Base-by-base conservation (phyloP, 768 basidiomycete species). In the Podaxis carcinomalis region DNA sequence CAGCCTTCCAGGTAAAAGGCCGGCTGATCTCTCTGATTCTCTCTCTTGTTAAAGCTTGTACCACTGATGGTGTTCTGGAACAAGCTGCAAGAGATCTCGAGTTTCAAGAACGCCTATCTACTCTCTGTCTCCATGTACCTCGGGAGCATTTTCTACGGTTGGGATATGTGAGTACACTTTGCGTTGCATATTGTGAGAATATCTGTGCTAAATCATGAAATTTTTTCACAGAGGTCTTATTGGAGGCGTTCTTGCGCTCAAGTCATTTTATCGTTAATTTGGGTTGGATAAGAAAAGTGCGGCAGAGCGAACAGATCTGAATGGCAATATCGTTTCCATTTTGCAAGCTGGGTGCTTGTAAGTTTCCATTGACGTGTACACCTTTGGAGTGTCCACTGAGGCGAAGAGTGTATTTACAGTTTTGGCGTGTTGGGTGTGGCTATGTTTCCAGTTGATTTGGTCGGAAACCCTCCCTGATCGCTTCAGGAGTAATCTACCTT, bases 131-230 rank as follows among this genome's bases (percentile, higher is more conserved):
- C 80, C 10, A 80, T 78, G 0, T 69, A 78, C 1, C 73, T 80
- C 73, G 81, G 80, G 10, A 79, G 78, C 40, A 73, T 82, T n/a
- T 81, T 80, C 70, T 80, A 70, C 51, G 81, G 80, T 16, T 80
- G 80, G 78, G 80, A 83, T 59, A 74, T 75, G 74, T 73, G 56
- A 54, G 70, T 66, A 4, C 0, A 32, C 28, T 9, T 50, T 50
- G 39, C 50, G n/a, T 32, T 42, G n/a, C 23, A 7, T 37, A 13
- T 21, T 55, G 1, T 7, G 28, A 55, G 57, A 61, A 21, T 56
- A 59, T 14, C 4, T 37, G 7, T 49, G 59, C 51, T 54, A 56
- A 51, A 5, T 37, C 16, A 52, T 37, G 32, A 23, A 10, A 32
- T 1, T 32, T 32, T 59, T 58, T 56, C 51, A 4, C 16, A 68